These are phyloP conservation scores for Pinguiococcus pyrenoidosus DNA, from an alignment of 108 stramenopile species.

Conservation along the genomic window DNA sequence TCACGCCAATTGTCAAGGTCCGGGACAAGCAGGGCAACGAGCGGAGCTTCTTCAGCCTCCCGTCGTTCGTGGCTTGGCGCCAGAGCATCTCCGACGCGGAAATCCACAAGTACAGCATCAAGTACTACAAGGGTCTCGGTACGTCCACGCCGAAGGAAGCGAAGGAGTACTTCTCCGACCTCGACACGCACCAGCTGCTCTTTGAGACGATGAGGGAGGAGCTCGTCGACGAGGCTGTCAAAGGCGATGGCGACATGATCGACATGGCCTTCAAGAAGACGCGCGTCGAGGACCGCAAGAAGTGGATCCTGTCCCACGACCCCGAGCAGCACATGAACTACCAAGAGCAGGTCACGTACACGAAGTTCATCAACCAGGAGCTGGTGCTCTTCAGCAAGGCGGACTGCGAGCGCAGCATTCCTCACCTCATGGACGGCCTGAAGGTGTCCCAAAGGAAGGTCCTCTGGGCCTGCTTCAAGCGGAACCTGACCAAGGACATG, in stretches of 20 bases:
- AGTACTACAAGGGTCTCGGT: slow-evolving; percentile 98
- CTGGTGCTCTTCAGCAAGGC: slow-evolving; percentile 75
- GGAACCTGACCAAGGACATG: slow-evolving; percentile 90
- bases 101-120: slow-evolving; percentile 54
- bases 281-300: slow-evolving; percentile 81
- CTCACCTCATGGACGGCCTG: slow-evolving; percentile 86
- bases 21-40: neutral
- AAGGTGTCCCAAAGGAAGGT: slow-evolving; percentile 99
- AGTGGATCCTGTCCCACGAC: slow-evolving; percentile 61
- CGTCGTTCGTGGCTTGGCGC: slow-evolving; percentile 85
- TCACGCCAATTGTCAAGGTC: slow-evolving; percentile 98
- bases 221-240: slow-evolving; percentile 40
- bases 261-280: slow-evolving; percentile 96
- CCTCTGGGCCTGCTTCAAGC: slow-evolving; percentile 92
- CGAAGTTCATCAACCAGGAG: slow-evolving; percentile 90
- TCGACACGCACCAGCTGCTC: slow-evolving; percentile 42
- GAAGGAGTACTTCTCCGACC: slow-evolving; percentile 51
- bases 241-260: slow-evolving; percentile 57
- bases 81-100: neutral
- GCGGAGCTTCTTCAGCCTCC: slow-evolving; percentile 43
- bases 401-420: slow-evolving; percentile 88
- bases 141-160: slow-evolving; percentile 90
- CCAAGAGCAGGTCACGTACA: slow-evolving; percentile 54
- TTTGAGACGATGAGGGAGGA: slow-evolving; percentile 24
- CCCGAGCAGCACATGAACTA: slow-evolving; percentile 82